Evolutionary conservation across 768 basidiomycete genomes (phyloP).

Genomic region (Tylopilus subfusipes): DNA sequence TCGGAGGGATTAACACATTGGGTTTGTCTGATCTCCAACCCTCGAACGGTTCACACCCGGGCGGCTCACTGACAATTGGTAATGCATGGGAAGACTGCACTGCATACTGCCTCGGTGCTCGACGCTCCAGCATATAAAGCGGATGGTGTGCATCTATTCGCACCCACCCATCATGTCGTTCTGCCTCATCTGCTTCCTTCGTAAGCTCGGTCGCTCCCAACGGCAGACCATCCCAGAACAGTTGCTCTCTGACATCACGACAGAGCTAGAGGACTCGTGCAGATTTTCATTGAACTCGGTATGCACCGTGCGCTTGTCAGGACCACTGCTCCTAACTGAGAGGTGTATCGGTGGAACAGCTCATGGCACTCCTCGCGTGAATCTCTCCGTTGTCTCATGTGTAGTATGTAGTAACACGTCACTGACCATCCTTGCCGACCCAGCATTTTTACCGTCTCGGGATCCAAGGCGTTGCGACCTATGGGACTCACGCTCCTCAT

Average conservation of each 20-base stretch:
- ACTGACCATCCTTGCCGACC: not conserved
- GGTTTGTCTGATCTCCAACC: too few relatives aligned
- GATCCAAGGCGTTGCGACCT: constrained; percentile 4
- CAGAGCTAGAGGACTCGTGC: not conserved
- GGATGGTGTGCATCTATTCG: too few relatives aligned
- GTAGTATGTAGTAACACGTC: not conserved
- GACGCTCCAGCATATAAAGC: too few relatives aligned
- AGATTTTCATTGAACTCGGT: not conserved
- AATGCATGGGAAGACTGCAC: too few relatives aligned
- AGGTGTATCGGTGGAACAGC: not conserved
- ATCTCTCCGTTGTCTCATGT: not conserved
- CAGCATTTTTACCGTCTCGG: not conserved
- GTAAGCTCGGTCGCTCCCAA: not conserved
- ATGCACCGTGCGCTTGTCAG: not conserved
- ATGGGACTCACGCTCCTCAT: constrained; percentile 13
- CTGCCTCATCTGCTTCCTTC: too few relatives aligned
- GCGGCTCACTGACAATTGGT: too few relatives aligned
- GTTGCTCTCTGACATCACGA: not conserved
- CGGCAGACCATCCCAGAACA: not conserved
- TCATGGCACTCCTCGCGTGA: not conserved
- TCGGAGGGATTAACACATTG: too few relatives aligned
- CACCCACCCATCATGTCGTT: too few relatives aligned
- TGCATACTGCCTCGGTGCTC: too few relatives aligned
- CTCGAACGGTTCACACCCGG: too few relatives aligned
- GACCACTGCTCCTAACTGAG: not conserved